Base-by-base conservation (phyloP, 1,284 basidiomycete species). In the Macrocystidia cucumis region DNA sequence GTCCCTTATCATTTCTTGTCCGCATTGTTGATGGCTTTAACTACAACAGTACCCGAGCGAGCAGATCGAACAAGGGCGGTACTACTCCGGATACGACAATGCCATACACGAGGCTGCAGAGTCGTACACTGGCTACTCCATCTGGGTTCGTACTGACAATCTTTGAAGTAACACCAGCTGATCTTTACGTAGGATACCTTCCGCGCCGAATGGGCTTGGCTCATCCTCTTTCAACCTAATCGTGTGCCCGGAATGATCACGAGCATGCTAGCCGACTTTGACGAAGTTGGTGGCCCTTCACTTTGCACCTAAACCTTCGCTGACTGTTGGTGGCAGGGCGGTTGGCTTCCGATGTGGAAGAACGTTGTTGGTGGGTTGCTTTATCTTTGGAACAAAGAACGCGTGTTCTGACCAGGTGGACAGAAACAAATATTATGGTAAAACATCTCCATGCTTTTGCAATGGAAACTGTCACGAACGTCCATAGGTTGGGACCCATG, bases 341-440 rank as follows among this genome's bases (percentile, higher is more conserved):
- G 88, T 3, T 87, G 85, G 81, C 58, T 91, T 29, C 88, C 88
- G 0, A 90, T 91, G 86, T 91, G 88, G 87, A 89, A 89, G 59
- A 91, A 90, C 45, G 72, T 90, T 11, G 75, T 85, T 41, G 86
- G 77, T 79, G 32, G 41, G 62, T 42, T 26, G 11, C 18, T 11
- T 23, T 18, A 35, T 39, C 20, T 29, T 25, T 33, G 9, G 5
- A 39, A 9, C 19, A 25, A 11, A 25, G 12, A 17, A 19, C 16
- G 19, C 31, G 4, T 14, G 14, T n/a, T n/a, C n/a, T n/a, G n/a
- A 11, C 9, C 21, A 36, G 9, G n/a, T 24, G n/a, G 8, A 17
- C 39, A 74, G 78, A 82, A 49, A 82, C 81, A 2, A 84, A 81
- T 44, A 82, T 83, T 44, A 84, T 84, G 80, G 74, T 55, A 41